Evolutionary conservation across 1,139 yeast species (phyloP).

Genomic region (Pichia sp.): DNA sequence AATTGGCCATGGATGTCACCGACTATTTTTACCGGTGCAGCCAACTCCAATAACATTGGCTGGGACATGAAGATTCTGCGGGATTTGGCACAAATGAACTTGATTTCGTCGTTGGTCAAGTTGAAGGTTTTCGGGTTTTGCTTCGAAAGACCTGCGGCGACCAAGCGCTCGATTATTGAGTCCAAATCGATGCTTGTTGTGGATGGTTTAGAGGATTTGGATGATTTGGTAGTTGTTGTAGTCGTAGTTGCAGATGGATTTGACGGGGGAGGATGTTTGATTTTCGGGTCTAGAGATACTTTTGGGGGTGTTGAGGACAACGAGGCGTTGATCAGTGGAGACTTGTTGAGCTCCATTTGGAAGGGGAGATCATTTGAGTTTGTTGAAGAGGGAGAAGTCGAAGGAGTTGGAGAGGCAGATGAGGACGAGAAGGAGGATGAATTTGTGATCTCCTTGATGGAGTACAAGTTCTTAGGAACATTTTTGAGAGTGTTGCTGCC

Average conservation of each 20-base stretch:
- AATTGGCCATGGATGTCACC: constrained; percentile 89
- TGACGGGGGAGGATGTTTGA: constrained; percentile 12
- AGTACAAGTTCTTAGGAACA: constrained; percentile 32
- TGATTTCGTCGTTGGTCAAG: constrained; percentile 37
- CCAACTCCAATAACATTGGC: constrained; percentile 69
- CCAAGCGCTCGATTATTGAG: constrained; percentile 49
- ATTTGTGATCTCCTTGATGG: constrained; percentile 39
- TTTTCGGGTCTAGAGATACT: neutral
- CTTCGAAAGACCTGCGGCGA: constrained; percentile 42
- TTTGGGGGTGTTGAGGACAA: constrained; percentile 2
- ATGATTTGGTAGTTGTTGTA: neutral
- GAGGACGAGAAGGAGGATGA: constrained; percentile 31
- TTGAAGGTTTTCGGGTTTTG: constrained; percentile 42
- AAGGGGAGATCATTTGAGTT: constrained; percentile 15
- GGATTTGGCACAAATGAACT: constrained; percentile 55
- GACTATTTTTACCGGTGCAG: constrained; percentile 82
- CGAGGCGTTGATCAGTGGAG: neutral
- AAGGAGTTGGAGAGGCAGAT: constrained; percentile 2
- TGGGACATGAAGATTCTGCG: constrained; percentile 69
- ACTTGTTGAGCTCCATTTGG: constrained; percentile 9
- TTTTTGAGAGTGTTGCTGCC: neutral
- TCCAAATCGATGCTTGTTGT: constrained; percentile 42
- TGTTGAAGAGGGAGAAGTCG: constrained; percentile 7
- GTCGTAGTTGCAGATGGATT: neutral
- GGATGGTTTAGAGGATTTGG: constrained; percentile 18